These are phyloP conservation scores for Azolla pinnata DNA, from an alignment of 75 land plant species.

Conservation along the genomic window DNA sequence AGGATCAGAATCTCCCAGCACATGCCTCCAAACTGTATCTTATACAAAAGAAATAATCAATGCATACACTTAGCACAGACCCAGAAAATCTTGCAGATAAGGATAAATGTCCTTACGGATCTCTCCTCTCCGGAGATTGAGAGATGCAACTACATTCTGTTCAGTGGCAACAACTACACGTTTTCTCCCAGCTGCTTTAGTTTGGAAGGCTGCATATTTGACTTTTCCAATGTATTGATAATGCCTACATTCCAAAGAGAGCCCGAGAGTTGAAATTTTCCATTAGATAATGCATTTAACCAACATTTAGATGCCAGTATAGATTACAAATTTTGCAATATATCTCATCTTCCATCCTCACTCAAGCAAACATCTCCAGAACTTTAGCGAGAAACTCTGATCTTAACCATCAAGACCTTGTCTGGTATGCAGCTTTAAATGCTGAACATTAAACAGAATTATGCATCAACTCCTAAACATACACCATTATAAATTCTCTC, in stretches of 20 bases:
- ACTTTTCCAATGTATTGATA: conserved; percentile 91
- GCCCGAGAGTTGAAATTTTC: no score
- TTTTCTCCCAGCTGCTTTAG: conserved; percentile 84
- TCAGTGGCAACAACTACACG: conserved; percentile 94
- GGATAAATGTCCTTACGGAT: conserved; percentile 49
- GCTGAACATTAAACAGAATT: no score
- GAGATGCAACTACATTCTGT: conserved; percentile 84
- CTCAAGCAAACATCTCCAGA: neutral
- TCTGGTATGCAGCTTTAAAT: neutral
- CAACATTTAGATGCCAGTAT: no score
- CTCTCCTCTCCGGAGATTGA: conserved; percentile 89
- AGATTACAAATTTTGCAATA: neutral
- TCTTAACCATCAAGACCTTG: no score
- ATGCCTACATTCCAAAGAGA: conserved; percentile 53
- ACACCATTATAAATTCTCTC: no score
- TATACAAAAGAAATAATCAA: conserved; percentile 3
- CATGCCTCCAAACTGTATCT: conserved; percentile 92
- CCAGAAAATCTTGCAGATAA: neutral
- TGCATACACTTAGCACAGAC: neutral
- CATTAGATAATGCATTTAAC: no score
- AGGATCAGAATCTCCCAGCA: conserved; percentile 54
- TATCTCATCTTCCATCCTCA: neutral
- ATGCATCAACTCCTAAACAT: no score
- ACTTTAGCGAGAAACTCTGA: neutral
- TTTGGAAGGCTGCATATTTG: conserved; percentile 87